Percentiles rank a stretch among this genome's conserved stretches.
Conservation (phyloP, 2,329 filamentous ascomycete species). For the Sclerotinia minor region DNA sequence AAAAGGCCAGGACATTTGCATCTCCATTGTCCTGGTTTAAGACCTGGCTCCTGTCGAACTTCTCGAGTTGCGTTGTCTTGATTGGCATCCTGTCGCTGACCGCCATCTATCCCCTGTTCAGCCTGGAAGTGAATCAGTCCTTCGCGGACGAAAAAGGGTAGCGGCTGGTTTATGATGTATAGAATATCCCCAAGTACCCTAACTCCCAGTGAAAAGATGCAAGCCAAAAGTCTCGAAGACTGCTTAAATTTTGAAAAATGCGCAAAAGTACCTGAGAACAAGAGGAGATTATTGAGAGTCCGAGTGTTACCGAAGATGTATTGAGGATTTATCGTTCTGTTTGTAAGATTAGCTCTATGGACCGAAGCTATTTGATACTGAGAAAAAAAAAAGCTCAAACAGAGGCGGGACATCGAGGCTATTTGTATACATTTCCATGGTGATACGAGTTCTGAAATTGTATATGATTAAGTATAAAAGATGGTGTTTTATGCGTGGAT, state of each 20-base stretch:
- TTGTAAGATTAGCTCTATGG: no score
- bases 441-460: not conserved
- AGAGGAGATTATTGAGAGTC: not conserved
- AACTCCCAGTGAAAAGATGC: not conserved
- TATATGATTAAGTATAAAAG: not conserved
- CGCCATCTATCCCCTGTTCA: no score
- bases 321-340: not conserved
- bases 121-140: no score
- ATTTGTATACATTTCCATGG: not conserved
- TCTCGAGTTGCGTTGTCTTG: no score
- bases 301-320: not conserved
- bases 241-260: no score
- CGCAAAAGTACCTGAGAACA: not conserved
- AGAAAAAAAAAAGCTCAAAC: not conserved
- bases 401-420: not conserved
- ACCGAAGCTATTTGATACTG: not conserved
- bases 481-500: no score
- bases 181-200: not conserved
- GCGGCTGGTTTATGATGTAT: not conserved
- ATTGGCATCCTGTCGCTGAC: no score
- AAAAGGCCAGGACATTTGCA: not conserved
- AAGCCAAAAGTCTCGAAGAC: not conserved
- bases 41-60: no score
- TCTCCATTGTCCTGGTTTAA: not conserved
- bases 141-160: no score